Evolutionary conservation across 2,329 filamentous ascomycete species (phyloP).

Genomic region (Neonectria coccinea): DNA sequence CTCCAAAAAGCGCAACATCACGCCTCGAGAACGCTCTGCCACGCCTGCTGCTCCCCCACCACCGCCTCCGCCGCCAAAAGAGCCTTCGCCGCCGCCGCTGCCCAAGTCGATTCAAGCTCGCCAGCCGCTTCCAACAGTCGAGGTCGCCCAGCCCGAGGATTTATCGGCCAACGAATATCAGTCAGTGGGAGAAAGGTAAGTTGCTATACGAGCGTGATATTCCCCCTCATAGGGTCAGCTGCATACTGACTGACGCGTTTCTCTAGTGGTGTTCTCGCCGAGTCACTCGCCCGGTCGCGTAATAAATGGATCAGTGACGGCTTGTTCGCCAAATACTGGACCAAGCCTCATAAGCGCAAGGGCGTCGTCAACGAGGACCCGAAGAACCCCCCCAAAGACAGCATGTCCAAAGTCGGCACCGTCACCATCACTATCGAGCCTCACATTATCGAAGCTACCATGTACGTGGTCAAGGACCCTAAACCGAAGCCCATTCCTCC

Average conservation of each 20-base stretch:
- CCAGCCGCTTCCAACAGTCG: slow-evolving; percentile 77
- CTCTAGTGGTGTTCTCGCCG: slow-evolving; percentile 76
- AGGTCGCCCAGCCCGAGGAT: slow-evolving; percentile 73
- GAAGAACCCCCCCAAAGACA: slow-evolving; percentile 76
- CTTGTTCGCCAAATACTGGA: slow-evolving; percentile 82
- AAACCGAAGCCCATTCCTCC: slow-evolving; percentile 58
- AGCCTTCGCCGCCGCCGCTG: slow-evolving; percentile 58
- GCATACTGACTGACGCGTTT: slow-evolving; percentile 38
- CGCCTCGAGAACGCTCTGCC: slow-evolving; percentile 64
- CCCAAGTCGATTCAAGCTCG: slow-evolving; percentile 73
- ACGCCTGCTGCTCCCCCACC: slow-evolving; percentile 58
- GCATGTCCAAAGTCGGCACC: slow-evolving; percentile 78
- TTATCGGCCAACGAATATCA: slow-evolving; percentile 76
- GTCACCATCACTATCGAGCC: slow-evolving; percentile 83
- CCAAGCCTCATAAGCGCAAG: slow-evolving; percentile 77
- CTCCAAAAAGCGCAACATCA: slow-evolving; percentile 70
- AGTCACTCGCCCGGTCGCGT: slow-evolving; percentile 79
- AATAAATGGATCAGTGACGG: slow-evolving; percentile 78
- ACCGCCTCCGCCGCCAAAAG: slow-evolving; percentile 46
- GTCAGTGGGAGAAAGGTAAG: slow-evolving; percentile 77
- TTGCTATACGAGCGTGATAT: slow-evolving; percentile 12
- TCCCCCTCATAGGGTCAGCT: not conserved
- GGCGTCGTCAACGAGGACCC: slow-evolving; percentile 72
- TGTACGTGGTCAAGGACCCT: slow-evolving; percentile 77
- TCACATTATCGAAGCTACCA: slow-evolving; percentile 80